Evolutionary conservation across 2,329 filamentous ascomycete genomes (phyloP), one percentile per base, ranked within the genome.

Genomic region (Aspergillus sp.): DNA sequence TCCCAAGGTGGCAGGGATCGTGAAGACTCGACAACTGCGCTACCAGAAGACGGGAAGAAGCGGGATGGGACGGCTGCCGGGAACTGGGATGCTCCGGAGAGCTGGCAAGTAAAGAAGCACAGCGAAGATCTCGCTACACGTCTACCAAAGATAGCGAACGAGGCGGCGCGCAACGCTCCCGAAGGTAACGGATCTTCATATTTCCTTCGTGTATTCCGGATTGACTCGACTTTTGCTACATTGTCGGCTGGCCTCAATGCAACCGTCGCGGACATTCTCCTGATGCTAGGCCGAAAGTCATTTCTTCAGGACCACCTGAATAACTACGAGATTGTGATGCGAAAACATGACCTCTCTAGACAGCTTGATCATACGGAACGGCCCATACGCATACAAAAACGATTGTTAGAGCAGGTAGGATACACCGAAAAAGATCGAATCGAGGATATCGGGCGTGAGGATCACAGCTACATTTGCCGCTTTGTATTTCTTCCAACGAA

Each of bases 401-500:
- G 83, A 42, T 76, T 98, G 12, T 73, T 98, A 12, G 85, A 95
- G 66, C 89, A 96, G 68, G 86, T 91, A 45, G 93, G 93, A 7
- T 98, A 97, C 61, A 83, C 87, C 48, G 82, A 88, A 30, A 81
- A 81, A 47, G 93, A 98, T 66, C 82, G 82, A 35, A 82, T 98
- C 41, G 91, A 96, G 64, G 93, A 97, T 52, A 81, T 98, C 44
- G 93, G 93, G 29, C 82, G 93, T 48, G 93, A 98, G 67, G 93
- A 98, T 72, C 95, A 97, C 66, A 94, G 90, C 63, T 98, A 97
- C 58, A 78, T 98, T 8, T 94, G 90, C 63, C 86, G 93, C 4
- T 97, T 98, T 70, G 88, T 93, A 49, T 98, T 98, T 67, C 74
- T 96, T 48, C 90, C 91, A 10, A 85, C 86, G 19, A 87, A 91